phyloP scores from a whole-genome alignment of 2,329 filamentous ascomycete species.

The Eutypella sp. region DNA sequence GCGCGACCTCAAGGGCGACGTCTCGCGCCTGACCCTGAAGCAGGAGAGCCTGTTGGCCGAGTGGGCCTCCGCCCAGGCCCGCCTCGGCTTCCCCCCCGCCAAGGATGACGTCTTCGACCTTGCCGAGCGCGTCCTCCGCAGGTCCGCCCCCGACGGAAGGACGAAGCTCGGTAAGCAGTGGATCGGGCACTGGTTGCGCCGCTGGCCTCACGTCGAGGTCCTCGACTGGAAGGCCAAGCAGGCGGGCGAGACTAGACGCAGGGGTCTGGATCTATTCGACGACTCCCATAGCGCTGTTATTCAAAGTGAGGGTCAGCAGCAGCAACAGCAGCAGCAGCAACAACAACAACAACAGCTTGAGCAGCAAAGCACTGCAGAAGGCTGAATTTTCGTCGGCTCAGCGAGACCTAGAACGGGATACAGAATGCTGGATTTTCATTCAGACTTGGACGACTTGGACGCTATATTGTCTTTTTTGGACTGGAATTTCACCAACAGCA shows the following conservation, averaged over 20 bases:
- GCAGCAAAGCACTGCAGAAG: too few species aligned
- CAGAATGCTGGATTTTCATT: too few species aligned
- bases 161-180: slow-evolving; percentile 21
- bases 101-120: slow-evolving; percentile 21
- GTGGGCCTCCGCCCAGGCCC: slow-evolving; percentile 17
- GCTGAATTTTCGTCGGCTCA: too few species aligned
- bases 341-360: too few species aligned
- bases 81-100: slow-evolving; percentile 18
- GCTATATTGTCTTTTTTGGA: too few species aligned
- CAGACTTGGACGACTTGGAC: too few species aligned
- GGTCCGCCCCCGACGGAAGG: slow-evolving; percentile 6
- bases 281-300: neutral
- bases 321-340: too few species aligned
- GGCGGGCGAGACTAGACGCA: slow-evolving; percentile 1
- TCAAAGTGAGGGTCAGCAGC: neutral
- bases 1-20: slow-evolving; percentile 14
- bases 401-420: too few species aligned
- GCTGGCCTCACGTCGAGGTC: slow-evolving; percentile 16
- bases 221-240: slow-evolving; percentile 14
- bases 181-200: slow-evolving; percentile 21
- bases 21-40: slow-evolving; percentile 15
- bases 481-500: too few species aligned
- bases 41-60: slow-evolving; percentile 21
- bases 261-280: neutral
- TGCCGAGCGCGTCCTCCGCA: slow-evolving; percentile 16